Conservation (phyloP, 2,329 filamentous ascomycete genomes). For the Pseudogymnoascus sp. region DNA sequence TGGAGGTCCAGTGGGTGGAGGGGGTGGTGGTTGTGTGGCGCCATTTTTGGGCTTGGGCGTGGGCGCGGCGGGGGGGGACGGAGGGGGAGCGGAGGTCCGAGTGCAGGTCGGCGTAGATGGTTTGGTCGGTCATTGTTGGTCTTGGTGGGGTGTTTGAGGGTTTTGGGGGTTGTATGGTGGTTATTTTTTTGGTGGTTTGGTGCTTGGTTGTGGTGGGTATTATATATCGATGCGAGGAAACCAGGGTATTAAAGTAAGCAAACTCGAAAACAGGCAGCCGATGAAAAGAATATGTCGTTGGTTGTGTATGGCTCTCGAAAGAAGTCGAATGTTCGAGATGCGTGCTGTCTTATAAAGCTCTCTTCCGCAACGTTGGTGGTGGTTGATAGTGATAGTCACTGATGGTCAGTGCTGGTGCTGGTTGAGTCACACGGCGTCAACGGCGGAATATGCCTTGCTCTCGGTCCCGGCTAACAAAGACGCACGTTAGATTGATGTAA, state of each 20-base stretch:
- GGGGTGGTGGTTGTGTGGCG: too few relatives aligned
- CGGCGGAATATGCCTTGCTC: background rate
- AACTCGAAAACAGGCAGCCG: background rate
- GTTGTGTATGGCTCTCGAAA: background rate
- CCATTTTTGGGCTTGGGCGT: too few relatives aligned
- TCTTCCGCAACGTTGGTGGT: background rate
- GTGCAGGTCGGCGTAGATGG: background rate
- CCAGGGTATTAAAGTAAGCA: background rate
- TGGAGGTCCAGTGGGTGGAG: too few relatives aligned
- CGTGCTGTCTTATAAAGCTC: background rate
- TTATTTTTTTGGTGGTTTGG: background rate
- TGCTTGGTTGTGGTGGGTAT: background rate
- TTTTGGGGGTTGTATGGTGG: too few relatives aligned
- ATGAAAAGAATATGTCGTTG: background rate
- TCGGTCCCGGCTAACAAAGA: background rate
- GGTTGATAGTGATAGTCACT: background rate
- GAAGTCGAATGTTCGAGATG: background rate
- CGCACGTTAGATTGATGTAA: background rate
- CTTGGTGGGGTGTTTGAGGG: too few relatives aligned
- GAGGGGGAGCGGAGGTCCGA: background rate
- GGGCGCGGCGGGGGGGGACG: background rate
- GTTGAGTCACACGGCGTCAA: background rate
- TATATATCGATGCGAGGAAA: background rate
- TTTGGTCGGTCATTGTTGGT: background rate
- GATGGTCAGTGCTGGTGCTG: background rate